phyloP scores from a whole-genome alignment of 208 protist species.

The Leishmania tropica region DNA sequence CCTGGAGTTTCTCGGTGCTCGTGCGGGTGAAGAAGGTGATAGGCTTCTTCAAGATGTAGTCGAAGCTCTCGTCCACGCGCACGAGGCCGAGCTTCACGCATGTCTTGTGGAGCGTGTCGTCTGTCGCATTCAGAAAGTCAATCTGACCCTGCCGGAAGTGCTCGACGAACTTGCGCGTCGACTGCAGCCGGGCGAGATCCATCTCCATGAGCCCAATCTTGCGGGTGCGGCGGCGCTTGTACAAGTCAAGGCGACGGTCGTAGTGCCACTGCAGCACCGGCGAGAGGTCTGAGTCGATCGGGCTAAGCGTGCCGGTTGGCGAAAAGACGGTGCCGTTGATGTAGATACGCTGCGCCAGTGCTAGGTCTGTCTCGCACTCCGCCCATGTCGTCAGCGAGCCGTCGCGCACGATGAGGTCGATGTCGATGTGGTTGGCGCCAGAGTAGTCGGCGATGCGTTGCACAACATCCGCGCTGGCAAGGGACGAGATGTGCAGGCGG shows the following conservation, averaged over 20 bases:
- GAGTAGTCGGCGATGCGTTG: constrained; percentile 91
- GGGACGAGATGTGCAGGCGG: constrained; percentile 67
- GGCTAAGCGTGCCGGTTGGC: constrained; percentile 76
- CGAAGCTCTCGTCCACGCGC: constrained; percentile 75
- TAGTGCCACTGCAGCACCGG: constrained; percentile 92
- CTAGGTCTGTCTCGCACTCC: constrained; percentile 79
- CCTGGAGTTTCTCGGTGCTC: constrained; percentile 76
- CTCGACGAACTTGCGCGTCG: constrained; percentile 84
- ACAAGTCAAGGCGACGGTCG: constrained; percentile 87
- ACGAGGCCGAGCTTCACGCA: constrained; percentile 75
- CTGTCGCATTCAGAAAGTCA: constrained; percentile 82
- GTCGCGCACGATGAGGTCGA: constrained; percentile 80
- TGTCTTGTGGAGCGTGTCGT: constrained; percentile 70
- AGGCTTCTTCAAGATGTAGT: constrained; percentile 88
- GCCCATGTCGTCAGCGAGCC: constrained; percentile 59
- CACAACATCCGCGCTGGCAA: constrained; percentile 79
- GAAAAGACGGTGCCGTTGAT: constrained; percentile 90
- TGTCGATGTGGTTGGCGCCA: constrained; percentile 90
- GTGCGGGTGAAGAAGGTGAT: constrained; percentile 91
- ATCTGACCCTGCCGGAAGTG: constrained; percentile 85
- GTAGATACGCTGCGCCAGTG: constrained; percentile 75
- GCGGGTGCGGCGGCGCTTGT: constrained; percentile 82
- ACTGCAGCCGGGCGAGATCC: constrained; percentile 70
- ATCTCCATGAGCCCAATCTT: constrained; percentile 73
- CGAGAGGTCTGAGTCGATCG: constrained; percentile 72